A percentile compares a stretch with the other conserved stretches of the same genome.
phyloP scores from a whole-genome alignment of 345 rosid genomes.

The Citrus unshiu region DNA sequence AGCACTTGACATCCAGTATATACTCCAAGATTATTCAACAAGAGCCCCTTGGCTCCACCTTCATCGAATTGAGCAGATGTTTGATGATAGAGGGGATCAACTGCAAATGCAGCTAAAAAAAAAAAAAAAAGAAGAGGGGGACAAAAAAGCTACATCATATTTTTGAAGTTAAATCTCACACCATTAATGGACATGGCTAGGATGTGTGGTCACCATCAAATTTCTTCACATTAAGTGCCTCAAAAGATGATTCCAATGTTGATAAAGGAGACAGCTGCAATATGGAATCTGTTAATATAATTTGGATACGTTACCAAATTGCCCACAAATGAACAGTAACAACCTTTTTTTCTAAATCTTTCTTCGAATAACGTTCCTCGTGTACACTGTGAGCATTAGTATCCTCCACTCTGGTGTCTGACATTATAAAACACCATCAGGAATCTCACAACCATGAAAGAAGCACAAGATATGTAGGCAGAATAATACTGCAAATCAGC shows the following conservation, averaged over 20 bases:
- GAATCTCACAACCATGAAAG: slow-evolving; percentile 1
- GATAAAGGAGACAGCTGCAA: slow-evolving; percentile 84
- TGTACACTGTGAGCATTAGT: slow-evolving; percentile 34
- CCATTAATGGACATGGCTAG: slow-evolving; percentile 3
- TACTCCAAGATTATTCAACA: slow-evolving; percentile 88
- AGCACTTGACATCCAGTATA: slow-evolving; percentile 85
- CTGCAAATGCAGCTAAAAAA: slow-evolving; percentile 80
- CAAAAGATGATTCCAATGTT: slow-evolving; percentile 81
- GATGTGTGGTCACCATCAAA: slow-evolving; percentile 63
- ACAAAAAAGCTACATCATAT: slow-evolving; percentile 7
- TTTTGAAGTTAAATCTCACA: slow-evolving; percentile 15
- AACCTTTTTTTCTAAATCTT: slow-evolving; percentile 76
- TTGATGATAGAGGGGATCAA: slow-evolving; percentile 96
- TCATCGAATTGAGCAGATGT: slow-evolving; percentile 98
- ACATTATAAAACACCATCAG: slow-evolving; percentile 17
- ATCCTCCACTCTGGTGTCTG: slow-evolving; percentile 47
- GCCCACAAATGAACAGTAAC: neutral
- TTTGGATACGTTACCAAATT: neutral
- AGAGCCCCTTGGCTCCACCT: slow-evolving; percentile 92
- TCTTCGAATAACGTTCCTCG: slow-evolving; percentile 53
- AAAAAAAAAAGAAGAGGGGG: neutral
- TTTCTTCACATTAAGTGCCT: slow-evolving; percentile 81
- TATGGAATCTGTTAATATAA: slow-evolving; percentile 24
- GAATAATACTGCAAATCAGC: neutral
- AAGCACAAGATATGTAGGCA: neutral